phyloP scores from a whole-genome alignment of 495 filamentous ascomycete species.

The Ascobolus immersus region DNA sequence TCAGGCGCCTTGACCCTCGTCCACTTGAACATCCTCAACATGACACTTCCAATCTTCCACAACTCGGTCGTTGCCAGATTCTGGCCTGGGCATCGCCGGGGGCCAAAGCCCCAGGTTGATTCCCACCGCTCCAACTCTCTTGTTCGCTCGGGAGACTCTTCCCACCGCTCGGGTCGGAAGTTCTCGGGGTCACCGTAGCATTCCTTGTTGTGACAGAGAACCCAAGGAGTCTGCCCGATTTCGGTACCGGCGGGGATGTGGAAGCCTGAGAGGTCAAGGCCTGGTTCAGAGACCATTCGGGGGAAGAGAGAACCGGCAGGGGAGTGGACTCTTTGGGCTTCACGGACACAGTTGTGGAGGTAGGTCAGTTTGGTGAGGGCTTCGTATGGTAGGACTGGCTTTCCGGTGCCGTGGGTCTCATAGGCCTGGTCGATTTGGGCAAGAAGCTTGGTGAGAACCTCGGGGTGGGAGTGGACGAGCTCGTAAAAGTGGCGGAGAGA shows the following conservation, averaged over 20 bases:
- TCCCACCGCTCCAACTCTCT: slow-evolving; percentile 26
- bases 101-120: slow-evolving; percentile 17
- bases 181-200: slow-evolving; percentile 38
- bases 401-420: slow-evolving; percentile 9
- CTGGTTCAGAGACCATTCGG: slow-evolving; percentile 24
- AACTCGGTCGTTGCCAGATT: slow-evolving; percentile 5
- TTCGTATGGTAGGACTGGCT: too few species aligned
- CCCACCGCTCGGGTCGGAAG: slow-evolving; percentile 41
- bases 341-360: too few species aligned
- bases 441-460: slow-evolving; percentile 14
- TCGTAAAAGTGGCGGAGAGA: slow-evolving; percentile 20
- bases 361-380: too few species aligned
- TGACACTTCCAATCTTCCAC: too few species aligned
- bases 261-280: slow-evolving; percentile 27
- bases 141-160: slow-evolving; percentile 24
- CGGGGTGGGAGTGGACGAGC: slow-evolving; percentile 17
- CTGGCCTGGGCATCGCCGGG: slow-evolving; percentile 6
- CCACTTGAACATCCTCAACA: too few species aligned
- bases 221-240: slow-evolving; percentile 31
- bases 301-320: too few species aligned
- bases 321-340: too few species aligned
- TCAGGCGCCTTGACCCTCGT: too few species aligned
- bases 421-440: slow-evolving; percentile 19
- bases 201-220: slow-evolving; percentile 25
- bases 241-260: slow-evolving; percentile 33